Evolutionary conservation across 2,329 filamentous ascomycete species (phyloP).

Genomic region (Rutstroemia sp.): DNA sequence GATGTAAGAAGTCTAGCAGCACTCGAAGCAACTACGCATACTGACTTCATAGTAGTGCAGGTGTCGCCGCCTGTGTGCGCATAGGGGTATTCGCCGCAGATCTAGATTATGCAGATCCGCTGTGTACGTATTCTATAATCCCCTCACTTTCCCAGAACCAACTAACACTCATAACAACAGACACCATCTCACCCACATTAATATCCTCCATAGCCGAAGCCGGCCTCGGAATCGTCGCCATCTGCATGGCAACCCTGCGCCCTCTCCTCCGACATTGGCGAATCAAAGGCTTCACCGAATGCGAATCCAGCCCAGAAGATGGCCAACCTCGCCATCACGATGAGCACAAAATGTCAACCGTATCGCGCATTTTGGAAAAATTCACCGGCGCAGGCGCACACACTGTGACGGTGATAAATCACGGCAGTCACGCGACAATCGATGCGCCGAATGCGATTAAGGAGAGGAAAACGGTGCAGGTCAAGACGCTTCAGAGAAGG

Average conservation of each 20-base stretch:
- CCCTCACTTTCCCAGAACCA: no score
- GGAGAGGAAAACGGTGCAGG: neutral
- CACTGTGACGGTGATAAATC: conserved; percentile 1
- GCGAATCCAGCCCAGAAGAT: neutral
- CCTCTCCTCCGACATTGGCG: conserved; percentile 4
- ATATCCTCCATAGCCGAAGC: conserved; percentile 7
- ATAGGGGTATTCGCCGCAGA: conserved; percentile 1
- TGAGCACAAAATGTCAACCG: conserved; percentile 4
- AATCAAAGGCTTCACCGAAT: conserved; percentile 1
- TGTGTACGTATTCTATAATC: neutral
- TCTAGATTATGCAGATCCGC: conserved; percentile 5
- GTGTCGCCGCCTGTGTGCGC: neutral
- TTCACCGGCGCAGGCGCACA: conserved; percentile 4
- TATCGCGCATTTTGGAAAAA: conserved; percentile 2
- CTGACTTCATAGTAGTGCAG: neutral
- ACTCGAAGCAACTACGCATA: neutral
- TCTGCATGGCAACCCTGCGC: conserved; percentile 4
- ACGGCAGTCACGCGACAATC: conserved; percentile 1
- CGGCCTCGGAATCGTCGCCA: conserved; percentile 4
- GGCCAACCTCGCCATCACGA: neutral
- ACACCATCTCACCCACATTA: conserved; percentile 4
- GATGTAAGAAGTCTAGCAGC: neutral
- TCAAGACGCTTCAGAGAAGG: neutral
- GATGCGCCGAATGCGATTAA: neutral
- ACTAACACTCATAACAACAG: neutral